Percentiles rank a stretch among this genome's conserved stretches.
Conservation (phyloP, 306 rosid species). For the Glycine tomentella region DNA sequence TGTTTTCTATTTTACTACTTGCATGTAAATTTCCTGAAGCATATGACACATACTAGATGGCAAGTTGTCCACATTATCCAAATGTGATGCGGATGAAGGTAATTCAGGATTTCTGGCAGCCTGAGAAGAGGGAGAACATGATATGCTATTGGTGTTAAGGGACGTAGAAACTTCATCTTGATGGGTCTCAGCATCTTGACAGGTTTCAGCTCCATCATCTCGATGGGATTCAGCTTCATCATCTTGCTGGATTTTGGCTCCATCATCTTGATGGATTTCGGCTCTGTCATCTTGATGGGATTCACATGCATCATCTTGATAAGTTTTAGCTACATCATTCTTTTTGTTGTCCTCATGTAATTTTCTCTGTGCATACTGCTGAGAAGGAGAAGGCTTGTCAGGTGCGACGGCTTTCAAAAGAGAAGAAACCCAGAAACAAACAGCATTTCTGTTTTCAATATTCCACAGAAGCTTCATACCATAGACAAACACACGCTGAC, state of each 20-base stretch:
- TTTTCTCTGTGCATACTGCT: conserved; percentile 80
- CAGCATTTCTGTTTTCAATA: conserved; percentile 90
- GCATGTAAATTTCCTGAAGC: conserved; percentile 32
- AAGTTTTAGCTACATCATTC: conserved; percentile 53
- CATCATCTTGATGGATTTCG: conserved; percentile 57
- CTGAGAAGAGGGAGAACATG: conserved; percentile 50
- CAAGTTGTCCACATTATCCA: conserved; percentile 56
- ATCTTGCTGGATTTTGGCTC: conserved; percentile 57
- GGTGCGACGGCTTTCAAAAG: conserved; percentile 74
- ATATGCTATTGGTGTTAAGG: conserved; percentile 46
- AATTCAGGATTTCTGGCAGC: conserved; percentile 53
- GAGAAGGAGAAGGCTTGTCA: conserved; percentile 91
- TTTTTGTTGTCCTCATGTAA: conserved; percentile 64
- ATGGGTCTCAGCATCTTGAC: conserved; percentile 44
- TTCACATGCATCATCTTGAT: conserved; percentile 50
- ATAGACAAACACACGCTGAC: conserved; percentile 87
- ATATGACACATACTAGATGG: conserved; percentile 61
- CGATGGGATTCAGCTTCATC: conserved; percentile 52
- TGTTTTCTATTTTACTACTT: not conserved
- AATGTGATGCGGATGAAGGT: conserved; percentile 51
- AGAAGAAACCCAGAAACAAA: conserved; percentile 75
- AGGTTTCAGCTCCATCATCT: conserved; percentile 56
- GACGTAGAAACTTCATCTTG: conserved; percentile 63
- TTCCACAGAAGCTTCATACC: conserved; percentile 96
- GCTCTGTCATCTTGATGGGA: not conserved